phyloP scores from a whole-genome alignment of 805 yeast species.

The Saccharomycopsis fermentans region DNA sequence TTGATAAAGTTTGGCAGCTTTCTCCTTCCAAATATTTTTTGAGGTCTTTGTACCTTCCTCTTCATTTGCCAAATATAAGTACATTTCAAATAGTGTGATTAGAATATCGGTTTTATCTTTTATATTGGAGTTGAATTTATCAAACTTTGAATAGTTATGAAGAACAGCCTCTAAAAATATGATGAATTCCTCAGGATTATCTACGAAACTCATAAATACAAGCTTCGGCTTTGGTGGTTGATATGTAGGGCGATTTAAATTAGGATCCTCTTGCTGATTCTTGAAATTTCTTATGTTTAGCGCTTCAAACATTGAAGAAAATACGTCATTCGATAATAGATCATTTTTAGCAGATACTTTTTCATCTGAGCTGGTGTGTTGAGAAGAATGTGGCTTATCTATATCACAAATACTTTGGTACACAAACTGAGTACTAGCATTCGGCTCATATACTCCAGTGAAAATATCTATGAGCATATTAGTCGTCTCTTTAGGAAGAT shows the following conservation, averaged over 20 bases:
- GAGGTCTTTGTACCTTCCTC: slow-evolving; percentile 27
- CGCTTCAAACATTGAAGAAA: neutral
- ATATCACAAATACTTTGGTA: slow-evolving; percentile 1
- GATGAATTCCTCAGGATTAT: slow-evolving; percentile 80
- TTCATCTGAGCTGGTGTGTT: neutral
- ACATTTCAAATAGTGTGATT: slow-evolving; percentile 75
- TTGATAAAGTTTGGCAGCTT: slow-evolving; percentile 47
- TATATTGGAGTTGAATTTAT: slow-evolving; percentile 39
- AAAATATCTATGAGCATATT: slow-evolving; percentile 75
- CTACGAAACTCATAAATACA: slow-evolving; percentile 78
- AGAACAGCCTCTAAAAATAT: slow-evolving; percentile 87
- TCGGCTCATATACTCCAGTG: slow-evolving; percentile 68
- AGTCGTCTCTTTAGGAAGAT: slow-evolving; percentile 72
- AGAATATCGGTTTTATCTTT: slow-evolving; percentile 66
- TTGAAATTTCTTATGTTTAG: slow-evolving; percentile 5
- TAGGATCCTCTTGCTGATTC: slow-evolving; percentile 8
- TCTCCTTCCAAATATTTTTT: slow-evolving; percentile 46
- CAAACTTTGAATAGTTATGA: slow-evolving; percentile 65
- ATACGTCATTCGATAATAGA: neutral
- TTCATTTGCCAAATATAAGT: slow-evolving; percentile 45
- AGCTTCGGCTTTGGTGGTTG: slow-evolving; percentile 86
- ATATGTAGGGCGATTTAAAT: slow-evolving; percentile 49
- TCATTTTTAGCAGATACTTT: neutral
- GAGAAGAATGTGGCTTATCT: neutral
- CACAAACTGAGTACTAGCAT: slow-evolving; percentile 8